Base-by-base conservation (phyloP, 2,329 filamentous ascomycete genomes). In the Aspergillus phoenicis region DNA sequence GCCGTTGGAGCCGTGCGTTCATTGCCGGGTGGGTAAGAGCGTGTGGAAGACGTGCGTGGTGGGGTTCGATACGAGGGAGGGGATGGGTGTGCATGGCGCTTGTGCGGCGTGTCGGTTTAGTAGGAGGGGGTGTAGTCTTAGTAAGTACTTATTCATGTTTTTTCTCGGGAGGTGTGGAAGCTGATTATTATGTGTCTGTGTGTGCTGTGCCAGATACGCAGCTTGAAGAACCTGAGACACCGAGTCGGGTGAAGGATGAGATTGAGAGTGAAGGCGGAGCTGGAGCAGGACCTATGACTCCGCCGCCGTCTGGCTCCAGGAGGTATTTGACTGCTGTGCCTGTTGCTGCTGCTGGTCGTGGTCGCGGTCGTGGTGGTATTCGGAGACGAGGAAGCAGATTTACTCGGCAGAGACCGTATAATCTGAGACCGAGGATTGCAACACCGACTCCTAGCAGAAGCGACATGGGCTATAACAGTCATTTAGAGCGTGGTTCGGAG, bases 61-160 rank as follows among this genome's bases (percentile, higher is more conserved):
- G 15, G 55, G 47, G 11, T 26, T 33, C 4, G 24, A 41, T n/a
- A 47, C 28, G 1, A 17, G n/a, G 10, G 51, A 47, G 26, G 47
- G 28, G 1, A 24, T 43, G 13, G 56, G 51, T 36, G 5, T 56
- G 22, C 28, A 54, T 36, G 55, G 61, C 5, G 24, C 36, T 6
- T 63, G 61, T 15, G 43, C 61, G 6, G 58, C 55, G 8, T 61
- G 61, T 48, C 59, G 55, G 0, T 63, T 45, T 36, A 58, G 58
- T 24, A 24, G 61, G 28, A 41, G 58, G 1, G 28, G 54, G 7
- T 51, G 47, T 28, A 51, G 15, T 10, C n/a, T 51, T 5, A 30
- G 47, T 51, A n/a, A 17, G 47, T 48, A 17, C 2, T 51, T 1
- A 4, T 30, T 20, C 20, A 20, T 20, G 20, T 20, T 20, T 17